Base-by-base conservation (phyloP, 2,329 filamentous ascomycete genomes). In the Talaromyces marneffei region DNA sequence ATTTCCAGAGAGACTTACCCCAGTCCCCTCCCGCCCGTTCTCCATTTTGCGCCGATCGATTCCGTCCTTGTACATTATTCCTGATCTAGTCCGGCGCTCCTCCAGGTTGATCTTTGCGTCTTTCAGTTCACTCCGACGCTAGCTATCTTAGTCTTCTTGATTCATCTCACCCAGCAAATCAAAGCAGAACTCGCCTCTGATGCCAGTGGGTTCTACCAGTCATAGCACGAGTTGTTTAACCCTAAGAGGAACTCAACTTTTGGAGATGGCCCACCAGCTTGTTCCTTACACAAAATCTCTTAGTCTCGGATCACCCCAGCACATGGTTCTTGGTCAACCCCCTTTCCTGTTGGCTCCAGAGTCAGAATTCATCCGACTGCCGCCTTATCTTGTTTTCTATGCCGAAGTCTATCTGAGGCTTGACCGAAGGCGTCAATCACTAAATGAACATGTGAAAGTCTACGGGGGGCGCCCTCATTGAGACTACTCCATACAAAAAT, bases 21-120 rank as follows among this genome's bases (percentile, higher is more conserved):
- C 57, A 59, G 44, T 39, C 44, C n/a, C 57, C 57, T 52, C 57
- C 57, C 57, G 57, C 57, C 44, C 44, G 35, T 40, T 39, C 33
- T 31, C 44, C 44, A 52, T 50, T 31, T 20, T 52, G 31, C 37
- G 57, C 37, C 35, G 57, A 59, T 59, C 57, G 20, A 53, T 59
- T 35, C 57, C 46, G 27, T 31, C 23, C 46, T 53, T 6, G 57
- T 40, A 23, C 46, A 52, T 23, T 23, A 10, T 20, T 52, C 35
- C 16, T 35, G 42, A n/a, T 8, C 25, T 20, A 46, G 40, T 29
- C 53, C 33, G 3, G 27, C n/a, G 27, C 29, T 57, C 29, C 39
- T 40, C 33, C 20, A 37, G 48, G 57, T 16, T 42, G 46, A 59
- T 59, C 57, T 20, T 53, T 59, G 48, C 57, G 35, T 35, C 37